Percentiles rank a stretch among this genome's conserved stretches.
These are phyloP conservation scores for Lolium rigidum DNA, from an alignment of 176 grass and related monocot genomes.

Conservation along the genomic window DNA sequence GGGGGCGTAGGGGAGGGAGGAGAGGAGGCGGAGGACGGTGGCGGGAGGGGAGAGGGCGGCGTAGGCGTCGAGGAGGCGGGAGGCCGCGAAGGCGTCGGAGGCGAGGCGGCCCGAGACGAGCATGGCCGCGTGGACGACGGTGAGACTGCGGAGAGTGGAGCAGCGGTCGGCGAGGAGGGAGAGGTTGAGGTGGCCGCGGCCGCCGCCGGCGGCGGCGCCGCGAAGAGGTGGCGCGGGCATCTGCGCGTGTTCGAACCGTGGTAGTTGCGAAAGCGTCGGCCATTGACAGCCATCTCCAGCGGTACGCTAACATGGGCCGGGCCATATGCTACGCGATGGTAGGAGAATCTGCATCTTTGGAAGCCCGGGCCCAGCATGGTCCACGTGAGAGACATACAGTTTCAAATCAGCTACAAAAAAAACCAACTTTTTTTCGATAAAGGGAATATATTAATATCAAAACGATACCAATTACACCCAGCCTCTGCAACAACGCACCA, in stretches of 20 bases:
- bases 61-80: slow-evolving; percentile 24
- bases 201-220: background rate
- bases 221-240: background rate
- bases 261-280: too few species aligned
- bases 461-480: too few species aligned
- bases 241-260: too few species aligned
- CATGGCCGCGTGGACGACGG: slow-evolving; percentile 56
- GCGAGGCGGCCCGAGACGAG: slow-evolving; percentile 52
- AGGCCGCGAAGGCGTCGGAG: slow-evolving; percentile 39
- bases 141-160: slow-evolving; percentile 32
- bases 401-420: too few species aligned
- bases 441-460: too few species aligned
- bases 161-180: slow-evolving; percentile 60
- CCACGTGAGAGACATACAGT: background rate
- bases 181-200: slow-evolving; percentile 16
- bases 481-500: too few species aligned
- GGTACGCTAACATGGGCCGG: background rate
- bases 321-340: background rate
- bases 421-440: too few species aligned
- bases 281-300: too few species aligned
- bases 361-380: background rate
- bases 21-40: slow-evolving; percentile 44
- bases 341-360: background rate
- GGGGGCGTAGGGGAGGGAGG: slow-evolving; percentile 19
- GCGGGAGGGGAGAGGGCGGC: slow-evolving; percentile 22